Evolutionary conservation across 805 yeast species (phyloP).

Genomic region (Saturnispora zaruensis): DNA sequence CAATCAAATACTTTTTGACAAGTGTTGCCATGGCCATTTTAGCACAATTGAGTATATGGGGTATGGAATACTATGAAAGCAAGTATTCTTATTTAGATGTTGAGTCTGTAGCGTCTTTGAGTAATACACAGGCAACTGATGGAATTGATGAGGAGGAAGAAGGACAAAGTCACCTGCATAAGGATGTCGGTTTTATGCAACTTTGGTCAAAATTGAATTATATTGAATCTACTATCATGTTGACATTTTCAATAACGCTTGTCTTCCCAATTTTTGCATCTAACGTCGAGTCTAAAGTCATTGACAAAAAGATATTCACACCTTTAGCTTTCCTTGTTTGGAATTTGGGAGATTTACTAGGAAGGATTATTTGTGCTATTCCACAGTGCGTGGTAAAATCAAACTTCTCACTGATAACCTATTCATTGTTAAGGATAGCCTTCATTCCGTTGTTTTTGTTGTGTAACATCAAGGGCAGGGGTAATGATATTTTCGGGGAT

Average conservation of each 20-base stretch:
- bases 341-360: conserved; percentile 83
- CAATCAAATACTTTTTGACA: conserved; percentile 32
- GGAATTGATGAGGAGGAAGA: conserved; percentile 9
- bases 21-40: conserved; percentile 17
- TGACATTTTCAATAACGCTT: conserved; percentile 66
- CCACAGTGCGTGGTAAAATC: conserved; percentile 34
- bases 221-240: conserved; percentile 61
- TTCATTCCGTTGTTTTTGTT: conserved; percentile 67
- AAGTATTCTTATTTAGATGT: conserved; percentile 2
- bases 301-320: conserved; percentile 39
- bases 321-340: conserved; percentile 78
- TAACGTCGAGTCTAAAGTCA: conserved; percentile 38
- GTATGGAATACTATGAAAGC: conserved; percentile 20
- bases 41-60: conserved; percentile 16
- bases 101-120: conserved; percentile 3
- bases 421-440: conserved; percentile 45
- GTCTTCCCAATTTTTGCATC: conserved; percentile 89
- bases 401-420: conserved; percentile 39
- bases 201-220: conserved; percentile 55
- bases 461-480: conserved; percentile 45
- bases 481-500: conserved; percentile 40
- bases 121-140: neutral
- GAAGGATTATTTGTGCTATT: conserved; percentile 60
- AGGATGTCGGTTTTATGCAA: conserved; percentile 48
- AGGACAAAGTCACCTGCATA: neutral